Conservation (phyloP, 306 rosid species). For the Gastrolobium villosum region DNA sequence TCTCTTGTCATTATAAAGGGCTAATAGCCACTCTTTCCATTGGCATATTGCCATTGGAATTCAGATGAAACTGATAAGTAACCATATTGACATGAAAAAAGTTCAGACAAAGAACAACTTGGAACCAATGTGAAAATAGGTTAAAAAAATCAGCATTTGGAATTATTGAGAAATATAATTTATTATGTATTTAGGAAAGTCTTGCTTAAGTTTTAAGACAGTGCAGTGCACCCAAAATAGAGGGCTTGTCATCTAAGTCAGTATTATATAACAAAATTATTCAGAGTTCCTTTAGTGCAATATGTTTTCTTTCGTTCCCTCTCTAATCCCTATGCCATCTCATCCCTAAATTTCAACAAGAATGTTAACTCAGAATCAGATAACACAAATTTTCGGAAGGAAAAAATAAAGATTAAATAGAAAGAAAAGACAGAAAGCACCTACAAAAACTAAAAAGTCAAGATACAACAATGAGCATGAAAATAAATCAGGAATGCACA, state of each 20-base stretch:
- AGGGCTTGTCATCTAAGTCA: background rate
- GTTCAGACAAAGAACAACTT: conserved; percentile 16
- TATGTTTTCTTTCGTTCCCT: background rate
- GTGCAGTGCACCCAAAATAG: background rate
- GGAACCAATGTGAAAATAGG: background rate
- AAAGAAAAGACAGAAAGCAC: background rate
- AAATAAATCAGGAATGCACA: conserved; percentile 6
- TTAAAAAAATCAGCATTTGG: background rate
- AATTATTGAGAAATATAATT: conserved; percentile 27
- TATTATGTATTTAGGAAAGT: background rate
- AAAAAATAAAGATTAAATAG: background rate
- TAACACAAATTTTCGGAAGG: background rate
- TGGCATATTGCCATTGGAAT: conserved; percentile 15
- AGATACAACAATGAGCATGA: background rate
- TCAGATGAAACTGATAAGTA: conserved; percentile 28
- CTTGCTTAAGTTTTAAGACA: background rate
- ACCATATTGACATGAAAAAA: conserved; percentile 7
- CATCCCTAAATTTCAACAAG: background rate
- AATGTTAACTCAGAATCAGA: background rate
- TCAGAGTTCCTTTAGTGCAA: background rate
- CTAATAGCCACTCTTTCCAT: conserved; percentile 5
- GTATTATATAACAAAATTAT: background rate
- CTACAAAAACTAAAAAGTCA: background rate
- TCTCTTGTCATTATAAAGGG: conserved; percentile 12
- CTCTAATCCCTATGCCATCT: background rate